Base-by-base conservation (phyloP, 805 yeast genomes). In the Wickerhamomyces strasburgensis region DNA sequence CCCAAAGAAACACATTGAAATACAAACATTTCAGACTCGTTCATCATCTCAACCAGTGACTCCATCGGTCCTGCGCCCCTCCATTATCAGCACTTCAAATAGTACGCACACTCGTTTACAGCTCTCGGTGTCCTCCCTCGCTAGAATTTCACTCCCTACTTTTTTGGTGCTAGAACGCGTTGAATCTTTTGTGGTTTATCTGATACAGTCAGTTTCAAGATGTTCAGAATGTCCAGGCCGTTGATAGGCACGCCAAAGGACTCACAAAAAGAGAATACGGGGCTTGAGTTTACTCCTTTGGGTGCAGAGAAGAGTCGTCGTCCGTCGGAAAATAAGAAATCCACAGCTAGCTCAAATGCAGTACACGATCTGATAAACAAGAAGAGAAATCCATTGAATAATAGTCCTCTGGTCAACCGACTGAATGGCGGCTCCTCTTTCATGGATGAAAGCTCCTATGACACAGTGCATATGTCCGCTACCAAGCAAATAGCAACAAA, bases 391-490 rank as follows among this genome's bases (percentile, higher is more conserved):
- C 48, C 48, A 10, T 35, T 44, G 14, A 32, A 42, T 34, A 35
- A 44, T 32, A 44, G 48, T 17, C 54, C 50, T 1, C 31, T 46
- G 29, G 38, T 27, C 17, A 51, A 44, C 34, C 44, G 41, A 29
- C 43, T 51, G 36, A 47, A 51, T 19, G 56, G 55, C 8, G 57
- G 56, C 0, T 52, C 57, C 4, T 54, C 58, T 3, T 54, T 52
- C 35, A 28, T 49, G 27, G 55, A 47, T 14, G 51, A 52, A 17
- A 40, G 48, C 21, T 43, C 49, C 15, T 47, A 47, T 29, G 57
- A 49, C 31, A 42, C 49, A 1, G 41, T 52, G 9, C 42, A 44
- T 23, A 31, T 43, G 25, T 43, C 50, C 6, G 42, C 42, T 1
- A 19, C 21, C 13, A 43, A 39, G 11, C 23, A 30, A 15, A 14